Evolutionary conservation across 148 eudicot genomes (phyloP), one percentile per base, ranked within the genome.

Genomic region (Polygonum maritimum): DNA sequence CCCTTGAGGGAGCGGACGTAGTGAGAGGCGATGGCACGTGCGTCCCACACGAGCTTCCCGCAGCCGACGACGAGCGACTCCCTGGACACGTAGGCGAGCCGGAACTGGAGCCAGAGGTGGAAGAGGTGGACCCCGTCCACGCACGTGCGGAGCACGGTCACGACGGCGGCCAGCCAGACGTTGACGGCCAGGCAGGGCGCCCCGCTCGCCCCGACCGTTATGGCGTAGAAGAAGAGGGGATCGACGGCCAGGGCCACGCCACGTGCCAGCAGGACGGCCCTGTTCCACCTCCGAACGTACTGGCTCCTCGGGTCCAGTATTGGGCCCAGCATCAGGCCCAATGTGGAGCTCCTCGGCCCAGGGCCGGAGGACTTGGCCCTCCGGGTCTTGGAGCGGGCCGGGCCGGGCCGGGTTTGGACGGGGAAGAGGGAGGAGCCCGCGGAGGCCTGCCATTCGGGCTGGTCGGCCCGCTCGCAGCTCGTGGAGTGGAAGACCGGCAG

Each of bases 31-130:
- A 95, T 83, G n/a, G 91, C 88, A 48, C 87, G 92, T 48, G 89
- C 74, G 73, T 95, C 96, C 98, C 98, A 95, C 83, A 95, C 98
- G 49, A 95, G 98, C 48, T 92, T 92, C 76, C 98, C 98, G 31
- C 97, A 90, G 7, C 98, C 98, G 4, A 95, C 92, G 26, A 95
- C 98, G 86, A 95, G 73, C n/a, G 97, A 89, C 63, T 92, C 98
- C 78, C 92, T 86, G 9, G 98, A 90, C 75, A 95, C 94, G 79
- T 89, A 95, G 14, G 98, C 98, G 45, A 92, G 77, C 80, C 96
- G 79, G 33, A 92, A 92, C 88, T 95, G 97, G 4, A 95, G 83
- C 97, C 96, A 90, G 81, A 95, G 45, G 77, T 95, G 98, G 74
- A 83, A 82, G 39, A 92, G 52, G 48, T 95, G 98, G 62, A 88